Percentiles rank a stretch among this genome's conserved stretches.
phyloP scores from a whole-genome alignment of 2,329 filamentous ascomycete species.

The Microsporum ferrugineum region DNA sequence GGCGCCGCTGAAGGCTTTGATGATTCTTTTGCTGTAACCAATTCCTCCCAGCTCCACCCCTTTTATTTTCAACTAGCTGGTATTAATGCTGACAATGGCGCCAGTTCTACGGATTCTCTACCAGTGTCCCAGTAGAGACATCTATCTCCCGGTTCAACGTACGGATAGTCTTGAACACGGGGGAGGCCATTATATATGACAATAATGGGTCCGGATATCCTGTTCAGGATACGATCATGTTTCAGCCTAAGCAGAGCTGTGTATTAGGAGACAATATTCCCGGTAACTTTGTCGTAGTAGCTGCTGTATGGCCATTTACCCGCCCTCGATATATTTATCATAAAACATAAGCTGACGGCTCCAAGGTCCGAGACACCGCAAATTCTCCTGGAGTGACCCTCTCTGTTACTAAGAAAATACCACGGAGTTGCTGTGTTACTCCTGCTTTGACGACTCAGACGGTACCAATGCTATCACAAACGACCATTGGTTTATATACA shows the following conservation, averaged over 20 bases:
- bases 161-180: background rate
- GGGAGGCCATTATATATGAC: slow-evolving; percentile 4
- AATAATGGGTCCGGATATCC: slow-evolving; percentile 9
- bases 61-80: background rate
- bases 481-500: slow-evolving; percentile 9
- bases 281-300: slow-evolving; percentile 8
- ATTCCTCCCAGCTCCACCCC: background rate
- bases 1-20: slow-evolving; percentile 9
- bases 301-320: slow-evolving; percentile 8
- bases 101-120: slow-evolving; percentile 11
- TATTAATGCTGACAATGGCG: background rate
- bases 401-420: slow-evolving; percentile 6
- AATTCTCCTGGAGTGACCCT: slow-evolving; percentile 5
- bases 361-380: slow-evolving; percentile 7
- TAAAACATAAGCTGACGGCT: background rate
- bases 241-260: slow-evolving; percentile 12
- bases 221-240: slow-evolving; percentile 11
- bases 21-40: slow-evolving; percentile 10
- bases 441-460: slow-evolving; percentile 8
- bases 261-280: background rate
- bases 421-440: slow-evolving; percentile 10
- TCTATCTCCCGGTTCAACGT: slow-evolving; percentile 10
- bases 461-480: slow-evolving; percentile 7
- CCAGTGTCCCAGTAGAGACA: slow-evolving; percentile 3
- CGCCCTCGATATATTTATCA: background rate